Evolutionary conservation across 2,329 filamentous ascomycete genomes (phyloP), one percentile per base, ranked within the genome.

Genomic region (Sporothrix brasiliensis): DNA sequence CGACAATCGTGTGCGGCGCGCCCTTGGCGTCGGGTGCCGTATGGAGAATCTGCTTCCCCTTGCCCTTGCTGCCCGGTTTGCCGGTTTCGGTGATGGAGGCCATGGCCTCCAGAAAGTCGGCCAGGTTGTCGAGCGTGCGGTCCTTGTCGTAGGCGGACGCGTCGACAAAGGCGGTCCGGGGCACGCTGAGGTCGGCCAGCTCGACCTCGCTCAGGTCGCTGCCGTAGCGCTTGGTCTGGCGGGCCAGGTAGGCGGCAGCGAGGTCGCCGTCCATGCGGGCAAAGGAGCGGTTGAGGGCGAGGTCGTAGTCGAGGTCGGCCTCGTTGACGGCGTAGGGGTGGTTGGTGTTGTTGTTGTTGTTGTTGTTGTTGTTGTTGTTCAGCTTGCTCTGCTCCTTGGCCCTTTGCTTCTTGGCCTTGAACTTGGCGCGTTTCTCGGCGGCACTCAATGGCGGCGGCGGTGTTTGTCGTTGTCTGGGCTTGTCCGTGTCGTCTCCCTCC

Each of bases 191-290:
- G 77, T 97, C 94, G 70, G 92, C 90, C 44, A 97, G 82, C 80
- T 99, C 95, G 53, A 98, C 87, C 0, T 89, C 83, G 75, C 92
- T 97, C 76, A 97, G 80, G 68, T 97, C 91, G 39, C 87, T 88
- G 69, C 93, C 92, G 77, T 94, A 96, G 30, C 91, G 86, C 74
- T 86, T 88, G 68, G 92, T 90, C 77, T 91, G 88, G 77, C 95
- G 90, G 7, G 91, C 91, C 73, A 97, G 84, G 78, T 97, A 89
- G 78, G 97, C 94, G 1, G 94, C 92, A 61, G 97, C 82, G 54
- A 97, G 84, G 74, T 90, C 88, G 72, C 88, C 90, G 79, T 97
- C 92, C 90, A 97, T 94, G 72, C 88, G 87, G 58, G 89, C 87
- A 78, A 97, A 92, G 3, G 91, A 87, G 74, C 88, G 88, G 80